Percentiles rank a stretch among this genome's conserved stretches.
Evolutionary conservation across 1,139 yeast genomes (phyloP).

Genomic region (Pichia sorboxylosa): DNA sequence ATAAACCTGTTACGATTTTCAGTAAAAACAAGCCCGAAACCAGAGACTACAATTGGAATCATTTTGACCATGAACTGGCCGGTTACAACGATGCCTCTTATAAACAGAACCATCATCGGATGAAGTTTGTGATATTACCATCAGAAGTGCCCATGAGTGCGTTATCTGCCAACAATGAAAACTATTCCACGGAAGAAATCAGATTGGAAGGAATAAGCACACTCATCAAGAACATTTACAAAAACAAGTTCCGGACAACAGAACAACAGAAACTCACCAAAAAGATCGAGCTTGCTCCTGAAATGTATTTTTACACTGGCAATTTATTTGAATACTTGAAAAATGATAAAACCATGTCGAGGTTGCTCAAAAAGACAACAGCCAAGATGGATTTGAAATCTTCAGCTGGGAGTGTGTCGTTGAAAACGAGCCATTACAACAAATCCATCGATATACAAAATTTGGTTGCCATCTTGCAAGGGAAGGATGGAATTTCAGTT

Average conservation of each 20-base stretch:
- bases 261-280: slow-evolving; percentile 28
- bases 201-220: slow-evolving; percentile 78
- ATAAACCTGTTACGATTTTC: slow-evolving; percentile 47
- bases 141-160: slow-evolving; percentile 54
- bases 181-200: slow-evolving; percentile 67
- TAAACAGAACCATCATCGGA: slow-evolving; percentile 46
- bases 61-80: slow-evolving; percentile 77
- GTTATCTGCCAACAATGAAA: slow-evolving; percentile 38
- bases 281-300: slow-evolving; percentile 52
- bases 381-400: neutral
- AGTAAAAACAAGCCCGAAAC: slow-evolving; percentile 39
- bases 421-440: slow-evolving; percentile 21
- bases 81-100: slow-evolving; percentile 70
- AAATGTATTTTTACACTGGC: slow-evolving; percentile 81
- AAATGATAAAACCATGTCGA: slow-evolving; percentile 12
- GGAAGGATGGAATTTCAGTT: slow-evolving; percentile 45
- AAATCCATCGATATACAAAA: slow-evolving; percentile 32
- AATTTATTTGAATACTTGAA: slow-evolving; percentile 58
- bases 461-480: slow-evolving; percentile 58
- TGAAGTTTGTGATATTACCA: slow-evolving; percentile 79
- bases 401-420: neutral
- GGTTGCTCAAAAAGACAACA: neutral
- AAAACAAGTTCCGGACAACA: slow-evolving; percentile 39
- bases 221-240: slow-evolving; percentile 55
- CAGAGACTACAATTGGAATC: slow-evolving; percentile 73